Conservation (phyloP, 1,284 basidiomycete species). For the Cryptococcus depauperatus region DNA sequence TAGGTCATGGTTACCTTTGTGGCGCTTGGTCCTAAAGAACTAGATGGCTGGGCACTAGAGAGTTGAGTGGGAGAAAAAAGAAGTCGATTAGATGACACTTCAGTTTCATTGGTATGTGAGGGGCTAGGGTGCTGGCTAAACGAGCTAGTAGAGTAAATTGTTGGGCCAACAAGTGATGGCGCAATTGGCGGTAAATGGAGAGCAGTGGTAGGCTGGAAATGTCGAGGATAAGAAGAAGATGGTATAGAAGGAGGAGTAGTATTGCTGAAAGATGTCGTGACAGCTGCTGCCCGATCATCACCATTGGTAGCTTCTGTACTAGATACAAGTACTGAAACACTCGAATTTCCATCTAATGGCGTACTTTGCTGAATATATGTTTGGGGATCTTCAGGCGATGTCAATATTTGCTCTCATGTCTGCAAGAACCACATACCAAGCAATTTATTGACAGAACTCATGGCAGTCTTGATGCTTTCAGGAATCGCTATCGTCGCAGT, state of each 20-base stretch:
- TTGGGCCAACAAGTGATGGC: not conserved
- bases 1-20: constrained; percentile 4
- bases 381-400: too few relatives aligned
- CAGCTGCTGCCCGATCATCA: not conserved
- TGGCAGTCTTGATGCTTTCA: not conserved
- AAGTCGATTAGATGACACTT: constrained; percentile 18
- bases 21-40: not conserved
- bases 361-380: too few relatives aligned
- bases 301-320: not conserved
- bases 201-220: constrained; percentile 2
- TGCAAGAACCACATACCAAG: not conserved
- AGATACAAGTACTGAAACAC: not conserved
- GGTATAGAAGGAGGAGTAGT: constrained; percentile 4
- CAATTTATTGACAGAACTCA: not conserved
- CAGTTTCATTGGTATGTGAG: constrained; percentile 13
- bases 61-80: constrained; percentile 28
- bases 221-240: constrained; percentile 9
- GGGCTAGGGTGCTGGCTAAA: not conserved
- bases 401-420: too few relatives aligned
- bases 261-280: not conserved
- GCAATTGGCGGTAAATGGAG: constrained; percentile 6
- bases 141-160: not conserved
- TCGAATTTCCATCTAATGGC: constrained; percentile 3
- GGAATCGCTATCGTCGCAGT: constrained; percentile 1
- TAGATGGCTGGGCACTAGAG: constrained; percentile 4